These are phyloP conservation scores for Coprinellus aureogranulatus DNA, from an alignment of 768 basidiomycete species.

Conservation along the genomic window DNA sequence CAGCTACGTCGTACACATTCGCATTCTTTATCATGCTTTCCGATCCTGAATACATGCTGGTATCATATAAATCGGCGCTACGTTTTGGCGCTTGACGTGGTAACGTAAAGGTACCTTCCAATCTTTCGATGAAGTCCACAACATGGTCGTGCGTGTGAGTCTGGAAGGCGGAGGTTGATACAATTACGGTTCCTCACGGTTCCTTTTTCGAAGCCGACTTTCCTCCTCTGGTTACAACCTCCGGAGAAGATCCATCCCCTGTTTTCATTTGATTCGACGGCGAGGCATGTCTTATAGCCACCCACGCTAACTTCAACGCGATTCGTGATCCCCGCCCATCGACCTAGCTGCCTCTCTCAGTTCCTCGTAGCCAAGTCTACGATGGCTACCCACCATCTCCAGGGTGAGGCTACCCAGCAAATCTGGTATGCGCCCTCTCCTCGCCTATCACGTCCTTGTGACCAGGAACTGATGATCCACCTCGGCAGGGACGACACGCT, in stretches of 20 bases:
- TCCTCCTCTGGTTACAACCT: constrained; percentile 53
- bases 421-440: constrained; percentile 51
- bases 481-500: constrained; percentile 63
- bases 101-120: constrained; percentile 12
- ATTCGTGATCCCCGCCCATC: constrained; percentile 38
- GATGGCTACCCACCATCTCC: constrained; percentile 53
- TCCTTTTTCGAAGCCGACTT: constrained; percentile 44
- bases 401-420: constrained; percentile 58
- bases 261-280: constrained; percentile 46
- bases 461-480: constrained; percentile 12
- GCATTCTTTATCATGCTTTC: not conserved
- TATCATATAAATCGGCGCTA: constrained; percentile 7
- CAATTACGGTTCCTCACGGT: constrained; percentile 44
- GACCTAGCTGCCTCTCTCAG: constrained; percentile 22
- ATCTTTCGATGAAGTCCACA: constrained; percentile 10
- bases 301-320: constrained; percentile 38
- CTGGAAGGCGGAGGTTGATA: constrained; percentile 35
- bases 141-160: constrained; percentile 38
- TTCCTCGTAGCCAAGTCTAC: constrained; percentile 35
- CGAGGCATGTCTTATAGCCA: constrained; percentile 45
- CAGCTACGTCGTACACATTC: constrained; percentile 4
- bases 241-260: constrained; percentile 53
- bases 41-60: not conserved
- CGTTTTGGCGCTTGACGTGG: constrained; percentile 12
- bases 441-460: constrained; percentile 10